A percentile compares a stretch with the other conserved stretches of the same genome.
Evolutionary conservation across 179 eudicot species (phyloP).

Genomic region (Spergularia azorica): DNA sequence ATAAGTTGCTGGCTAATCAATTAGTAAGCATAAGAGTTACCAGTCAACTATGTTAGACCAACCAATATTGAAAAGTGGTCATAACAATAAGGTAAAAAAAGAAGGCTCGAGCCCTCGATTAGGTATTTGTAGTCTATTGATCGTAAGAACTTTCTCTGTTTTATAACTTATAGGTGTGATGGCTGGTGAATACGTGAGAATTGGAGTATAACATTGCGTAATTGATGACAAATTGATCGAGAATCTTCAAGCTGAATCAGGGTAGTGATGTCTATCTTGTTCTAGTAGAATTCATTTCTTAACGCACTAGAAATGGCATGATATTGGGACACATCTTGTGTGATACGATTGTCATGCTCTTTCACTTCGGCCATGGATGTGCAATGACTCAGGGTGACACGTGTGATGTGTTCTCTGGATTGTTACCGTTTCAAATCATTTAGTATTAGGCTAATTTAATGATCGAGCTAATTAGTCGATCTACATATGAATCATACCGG

Average conservation of each 20-base stretch:
- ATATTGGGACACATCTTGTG: neutral
- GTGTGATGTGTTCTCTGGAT: neutral
- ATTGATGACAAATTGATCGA: neutral
- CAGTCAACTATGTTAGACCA: no score
- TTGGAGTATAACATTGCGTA: neutral
- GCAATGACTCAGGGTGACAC: neutral
- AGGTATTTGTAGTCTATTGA: no score
- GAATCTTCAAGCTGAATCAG: neutral
- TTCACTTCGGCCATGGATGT: neutral
- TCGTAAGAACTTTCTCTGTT: no score
- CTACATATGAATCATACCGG: no score
- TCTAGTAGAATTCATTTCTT: neutral
- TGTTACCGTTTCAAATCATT: neutral
- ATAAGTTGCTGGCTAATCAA: no score
- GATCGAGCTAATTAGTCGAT: no score
- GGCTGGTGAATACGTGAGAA: neutral
- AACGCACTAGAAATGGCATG: constrained; percentile 2
- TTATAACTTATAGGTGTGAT: no score
- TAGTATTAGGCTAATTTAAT: no score
- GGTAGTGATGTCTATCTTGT: neutral
- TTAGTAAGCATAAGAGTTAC: no score
- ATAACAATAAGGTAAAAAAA: no score
- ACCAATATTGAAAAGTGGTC: no score
- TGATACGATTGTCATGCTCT: neutral
- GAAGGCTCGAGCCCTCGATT: no score